A percentile compares a stretch with the other conserved stretches of the same genome.
These are phyloP conservation scores for Solidago caesia DNA, from an alignment of 129 eudicot genomes.

Conservation along the genomic window DNA sequence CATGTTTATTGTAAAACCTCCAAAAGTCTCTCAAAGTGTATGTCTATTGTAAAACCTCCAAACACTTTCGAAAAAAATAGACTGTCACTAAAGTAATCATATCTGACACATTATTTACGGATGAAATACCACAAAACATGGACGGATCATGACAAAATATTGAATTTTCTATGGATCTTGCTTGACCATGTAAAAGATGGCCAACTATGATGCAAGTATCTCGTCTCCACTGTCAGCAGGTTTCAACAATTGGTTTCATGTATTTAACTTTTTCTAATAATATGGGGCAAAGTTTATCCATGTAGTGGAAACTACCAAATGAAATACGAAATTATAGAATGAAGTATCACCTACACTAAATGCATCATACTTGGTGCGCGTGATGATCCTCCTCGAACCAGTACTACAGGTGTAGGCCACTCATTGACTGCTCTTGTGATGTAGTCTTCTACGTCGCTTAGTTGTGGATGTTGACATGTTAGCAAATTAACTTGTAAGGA, in stretches of 20 bases:
- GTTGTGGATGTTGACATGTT: no score
- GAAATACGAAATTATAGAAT: neutral
- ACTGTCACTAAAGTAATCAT: no score
- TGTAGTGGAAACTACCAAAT: neutral
- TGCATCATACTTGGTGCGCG: slow-evolving; percentile 54
- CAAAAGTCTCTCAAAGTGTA: no score
- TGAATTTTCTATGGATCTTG: neutral
- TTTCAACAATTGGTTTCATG: neutral
- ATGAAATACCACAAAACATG: neutral
- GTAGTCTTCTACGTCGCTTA: slow-evolving; percentile 50
- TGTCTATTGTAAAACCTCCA: no score
- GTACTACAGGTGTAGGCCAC: slow-evolving; percentile 56
- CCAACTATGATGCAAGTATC: neutral
- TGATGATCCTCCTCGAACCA: slow-evolving; percentile 61
- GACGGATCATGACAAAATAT: neutral
- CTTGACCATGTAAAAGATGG: neutral
- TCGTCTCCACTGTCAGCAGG: neutral
- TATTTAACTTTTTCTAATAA: neutral
- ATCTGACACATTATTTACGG: no score
- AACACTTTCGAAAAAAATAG: no score
- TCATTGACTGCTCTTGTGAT: slow-evolving; percentile 37
- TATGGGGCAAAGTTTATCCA: neutral
- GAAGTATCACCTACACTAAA: slow-evolving; percentile 52
- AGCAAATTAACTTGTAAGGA: no score
- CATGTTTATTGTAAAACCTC: no score